Conservation (phyloP, 108 stramenopile species). For the Ochromonas danica region DNA sequence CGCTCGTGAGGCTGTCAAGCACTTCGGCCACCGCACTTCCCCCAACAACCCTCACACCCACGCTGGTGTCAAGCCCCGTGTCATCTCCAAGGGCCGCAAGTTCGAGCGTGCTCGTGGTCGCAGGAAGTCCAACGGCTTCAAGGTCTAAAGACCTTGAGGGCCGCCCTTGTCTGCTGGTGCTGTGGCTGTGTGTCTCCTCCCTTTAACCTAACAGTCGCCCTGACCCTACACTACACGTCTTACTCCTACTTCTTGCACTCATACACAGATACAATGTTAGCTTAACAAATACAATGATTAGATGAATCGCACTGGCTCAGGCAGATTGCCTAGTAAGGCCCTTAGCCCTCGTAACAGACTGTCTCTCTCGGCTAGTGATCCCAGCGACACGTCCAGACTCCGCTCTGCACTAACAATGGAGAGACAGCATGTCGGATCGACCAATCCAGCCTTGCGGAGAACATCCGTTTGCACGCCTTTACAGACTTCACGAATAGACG, state of each 20-base stretch:
- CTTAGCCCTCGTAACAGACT: neutral
- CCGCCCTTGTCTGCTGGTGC: too few relatives aligned
- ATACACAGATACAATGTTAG: too few relatives aligned
- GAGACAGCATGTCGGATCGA: conserved; percentile 26
- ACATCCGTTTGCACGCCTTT: conserved; percentile 22
- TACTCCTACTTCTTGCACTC: too few relatives aligned
- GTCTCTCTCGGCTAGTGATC: neutral
- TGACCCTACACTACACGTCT: too few relatives aligned
- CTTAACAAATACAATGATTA: too few relatives aligned
- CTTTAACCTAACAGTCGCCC: too few relatives aligned
- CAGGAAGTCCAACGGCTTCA: conserved; percentile 93
- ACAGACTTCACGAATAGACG: neutral
- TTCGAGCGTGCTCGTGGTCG: conserved; percentile 99
- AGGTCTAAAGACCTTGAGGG: conserved; percentile 74
- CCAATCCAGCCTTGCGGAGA: neutral
- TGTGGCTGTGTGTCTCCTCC: too few relatives aligned
- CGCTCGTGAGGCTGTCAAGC: conserved; percentile 85
- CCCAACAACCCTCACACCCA: conserved; percentile 60
- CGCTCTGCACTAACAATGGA: neutral
- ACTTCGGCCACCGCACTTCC: conserved; percentile 89
- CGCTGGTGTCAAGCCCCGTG: conserved; percentile 85
- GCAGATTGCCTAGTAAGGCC: too few relatives aligned
- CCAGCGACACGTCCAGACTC: conserved; percentile 1
- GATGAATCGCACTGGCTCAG: too few relatives aligned
- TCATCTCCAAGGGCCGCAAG: conserved; percentile 98